Evolutionary conservation across 2,329 filamentous ascomycete genomes (phyloP).

Genomic region (Bretziella fagacearum): DNA sequence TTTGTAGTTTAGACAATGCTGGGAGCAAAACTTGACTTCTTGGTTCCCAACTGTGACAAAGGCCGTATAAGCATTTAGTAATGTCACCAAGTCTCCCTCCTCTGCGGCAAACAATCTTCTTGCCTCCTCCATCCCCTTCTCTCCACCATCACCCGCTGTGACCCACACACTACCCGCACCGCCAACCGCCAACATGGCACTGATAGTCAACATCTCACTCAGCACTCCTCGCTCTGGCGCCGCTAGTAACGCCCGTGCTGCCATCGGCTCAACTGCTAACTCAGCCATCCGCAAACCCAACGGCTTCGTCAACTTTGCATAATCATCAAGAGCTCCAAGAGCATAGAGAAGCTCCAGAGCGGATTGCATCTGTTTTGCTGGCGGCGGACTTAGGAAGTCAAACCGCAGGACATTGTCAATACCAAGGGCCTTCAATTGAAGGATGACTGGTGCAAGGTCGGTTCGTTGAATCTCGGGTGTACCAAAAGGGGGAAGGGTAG

Average conservation of each 20-base stretch:
- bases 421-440: conserved; percentile 86
- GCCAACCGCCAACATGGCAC: conserved; percentile 81
- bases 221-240: conserved; percentile 61
- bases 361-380: conserved; percentile 66
- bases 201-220: conserved; percentile 75
- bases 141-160: conserved; percentile 52
- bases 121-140: conserved; percentile 55
- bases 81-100: conserved; percentile 83
- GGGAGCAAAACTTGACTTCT: conserved; percentile 70
- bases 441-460: conserved; percentile 70
- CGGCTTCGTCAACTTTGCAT: conserved; percentile 77
- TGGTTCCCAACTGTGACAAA: conserved; percentile 73
- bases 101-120: conserved; percentile 74
- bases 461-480: conserved; percentile 84
- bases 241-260: conserved; percentile 70
- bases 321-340: conserved; percentile 70
- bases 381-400: conserved; percentile 72
- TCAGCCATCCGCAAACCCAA: conserved; percentile 88
- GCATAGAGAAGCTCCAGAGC: conserved; percentile 79
- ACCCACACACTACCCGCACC: conserved; percentile 52
- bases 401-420: conserved; percentile 91
- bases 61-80: conserved; percentile 83
- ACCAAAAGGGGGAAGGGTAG: conserved; percentile 50
- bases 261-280: conserved; percentile 85
- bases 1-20: conserved; percentile 77